phyloP scores from a whole-genome alignment of 345 rosid species.

The Eucalyptus cladocalyx region DNA sequence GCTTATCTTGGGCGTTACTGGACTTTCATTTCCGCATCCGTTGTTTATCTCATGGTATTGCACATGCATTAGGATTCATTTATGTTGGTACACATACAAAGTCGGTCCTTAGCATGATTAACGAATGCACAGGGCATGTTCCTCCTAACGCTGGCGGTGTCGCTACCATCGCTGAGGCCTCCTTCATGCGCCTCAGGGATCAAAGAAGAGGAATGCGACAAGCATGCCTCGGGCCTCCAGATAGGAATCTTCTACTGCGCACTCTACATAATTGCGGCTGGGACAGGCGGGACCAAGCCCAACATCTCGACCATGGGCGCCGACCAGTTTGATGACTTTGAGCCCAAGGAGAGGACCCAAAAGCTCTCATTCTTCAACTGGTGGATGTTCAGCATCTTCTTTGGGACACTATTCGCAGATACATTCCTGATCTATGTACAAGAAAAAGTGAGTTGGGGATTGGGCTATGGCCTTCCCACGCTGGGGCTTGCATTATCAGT shows the following conservation, averaged over 20 bases:
- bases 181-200: slow-evolving; percentile 25
- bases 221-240: slow-evolving; percentile 17
- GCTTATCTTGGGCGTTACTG: slow-evolving; percentile 49
- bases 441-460: slow-evolving; percentile 24
- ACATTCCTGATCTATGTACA: slow-evolving; percentile 44
- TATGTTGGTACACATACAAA: background rate
- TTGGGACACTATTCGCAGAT: slow-evolving; percentile 44
- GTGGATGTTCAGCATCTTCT: slow-evolving; percentile 64
- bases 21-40: slow-evolving; percentile 38
- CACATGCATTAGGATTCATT: background rate
- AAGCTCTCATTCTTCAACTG: slow-evolving; percentile 64
- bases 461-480: slow-evolving; percentile 48
- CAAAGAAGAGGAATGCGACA: slow-evolving; percentile 10
- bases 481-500: slow-evolving; percentile 22
- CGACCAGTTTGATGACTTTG: slow-evolving; percentile 51
- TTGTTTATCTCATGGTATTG: slow-evolving; percentile 27
- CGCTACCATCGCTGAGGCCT: slow-evolving; percentile 27
- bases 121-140: slow-evolving; percentile 35
- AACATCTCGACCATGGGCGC: slow-evolving; percentile 66
- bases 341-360: slow-evolving; percentile 37
- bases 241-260: slow-evolving; percentile 32
- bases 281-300: slow-evolving; percentile 55
- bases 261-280: slow-evolving; percentile 26
- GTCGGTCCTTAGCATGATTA: background rate
- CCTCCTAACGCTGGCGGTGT: slow-evolving; percentile 37